phyloP scores from a whole-genome alignment of 345 rosid species.

The Eucalyptus cloeziana region DNA sequence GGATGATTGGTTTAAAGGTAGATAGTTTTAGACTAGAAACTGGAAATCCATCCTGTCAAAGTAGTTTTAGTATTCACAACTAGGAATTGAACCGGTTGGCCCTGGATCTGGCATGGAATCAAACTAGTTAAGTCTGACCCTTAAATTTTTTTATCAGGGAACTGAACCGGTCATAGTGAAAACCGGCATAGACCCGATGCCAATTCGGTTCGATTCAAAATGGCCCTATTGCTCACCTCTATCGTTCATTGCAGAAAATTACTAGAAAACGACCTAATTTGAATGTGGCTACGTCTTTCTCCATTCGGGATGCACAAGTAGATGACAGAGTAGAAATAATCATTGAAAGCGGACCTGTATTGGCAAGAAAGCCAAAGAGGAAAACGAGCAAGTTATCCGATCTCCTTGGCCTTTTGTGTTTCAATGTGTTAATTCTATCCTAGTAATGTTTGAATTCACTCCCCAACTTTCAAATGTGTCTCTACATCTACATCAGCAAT shows the following conservation, averaged over 20 bases:
- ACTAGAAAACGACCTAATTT: background rate
- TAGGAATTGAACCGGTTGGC: background rate
- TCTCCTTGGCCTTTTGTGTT: background rate
- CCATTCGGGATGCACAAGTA: fast-evolving
- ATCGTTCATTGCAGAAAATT: background rate
- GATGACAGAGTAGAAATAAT: background rate
- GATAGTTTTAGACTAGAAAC: background rate
- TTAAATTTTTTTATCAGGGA: background rate
- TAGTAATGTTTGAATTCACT: background rate
- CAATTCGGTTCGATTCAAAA: background rate
- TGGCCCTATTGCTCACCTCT: background rate
- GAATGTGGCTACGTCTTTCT: background rate
- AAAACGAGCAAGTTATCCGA: background rate
- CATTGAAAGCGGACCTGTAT: background rate
- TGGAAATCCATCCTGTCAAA: background rate
- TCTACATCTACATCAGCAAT: background rate
- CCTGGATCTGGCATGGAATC: background rate
- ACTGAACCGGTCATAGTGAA: background rate
- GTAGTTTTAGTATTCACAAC: background rate
- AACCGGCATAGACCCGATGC: background rate
- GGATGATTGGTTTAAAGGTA: background rate
- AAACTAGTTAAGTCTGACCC: background rate
- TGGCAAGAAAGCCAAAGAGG: background rate
- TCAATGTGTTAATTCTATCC: background rate
- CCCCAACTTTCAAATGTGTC: background rate